Evolutionary conservation across 164 flowering plant species (phyloP).

Genomic region (Buxus sempervirens): DNA sequence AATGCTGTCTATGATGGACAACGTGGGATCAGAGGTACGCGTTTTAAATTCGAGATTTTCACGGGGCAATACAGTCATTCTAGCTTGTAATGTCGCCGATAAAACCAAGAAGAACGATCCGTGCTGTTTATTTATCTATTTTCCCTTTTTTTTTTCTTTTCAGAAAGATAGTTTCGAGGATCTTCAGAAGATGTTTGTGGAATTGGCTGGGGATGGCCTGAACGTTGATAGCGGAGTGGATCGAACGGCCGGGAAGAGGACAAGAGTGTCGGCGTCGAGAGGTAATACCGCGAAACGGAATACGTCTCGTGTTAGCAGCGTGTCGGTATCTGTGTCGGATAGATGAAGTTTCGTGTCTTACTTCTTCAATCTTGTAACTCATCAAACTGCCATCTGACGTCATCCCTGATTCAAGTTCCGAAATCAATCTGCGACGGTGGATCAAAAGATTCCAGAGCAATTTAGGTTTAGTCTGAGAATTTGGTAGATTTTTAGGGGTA

Average conservation of each 20-base stretch:
- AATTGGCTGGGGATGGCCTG: slow-evolving; percentile 52
- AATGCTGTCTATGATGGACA: slow-evolving; percentile 79
- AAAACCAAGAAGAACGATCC: too few relatives aligned
- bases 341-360: neutral
- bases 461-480: too few relatives aligned
- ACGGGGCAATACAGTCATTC: neutral
- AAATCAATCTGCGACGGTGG: too few relatives aligned
- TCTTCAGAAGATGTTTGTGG: slow-evolving; percentile 79
- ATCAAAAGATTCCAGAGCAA: too few relatives aligned
- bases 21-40: slow-evolving; percentile 57
- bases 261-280: slow-evolving; percentile 26
- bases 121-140: too few relatives aligned
- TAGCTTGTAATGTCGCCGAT: too few relatives aligned
- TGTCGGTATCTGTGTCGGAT: slow-evolving; percentile 13
- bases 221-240: slow-evolving; percentile 15
- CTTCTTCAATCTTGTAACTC: too few relatives aligned
- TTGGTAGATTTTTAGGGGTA: too few relatives aligned
- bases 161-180: slow-evolving; percentile 78
- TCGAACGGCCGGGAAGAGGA: slow-evolving; percentile 38
- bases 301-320: slow-evolving; percentile 8
- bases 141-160: too few relatives aligned
- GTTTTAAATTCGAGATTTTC: too few relatives aligned
- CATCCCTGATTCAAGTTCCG: too few relatives aligned
- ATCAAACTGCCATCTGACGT: too few relatives aligned
- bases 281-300: slow-evolving; percentile 8